Percentiles rank a stretch among this genome's conserved stretches.
Evolutionary conservation across 768 basidiomycete genomes (phyloP).

Genomic region (Calocybe cyanea): DNA sequence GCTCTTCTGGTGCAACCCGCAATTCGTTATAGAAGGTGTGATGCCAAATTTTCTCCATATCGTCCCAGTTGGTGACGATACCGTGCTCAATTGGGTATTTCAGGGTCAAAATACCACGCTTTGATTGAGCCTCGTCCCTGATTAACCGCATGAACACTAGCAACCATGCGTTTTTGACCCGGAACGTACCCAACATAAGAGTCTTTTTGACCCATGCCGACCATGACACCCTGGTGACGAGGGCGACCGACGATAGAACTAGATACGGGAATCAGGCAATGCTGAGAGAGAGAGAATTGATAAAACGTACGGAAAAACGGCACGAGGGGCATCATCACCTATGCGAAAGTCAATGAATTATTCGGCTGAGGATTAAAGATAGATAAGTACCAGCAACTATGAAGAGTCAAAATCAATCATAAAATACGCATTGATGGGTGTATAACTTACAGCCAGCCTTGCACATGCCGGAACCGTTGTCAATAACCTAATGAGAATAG

Average conservation of each 20-base stretch:
- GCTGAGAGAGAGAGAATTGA: conserved; percentile 1
- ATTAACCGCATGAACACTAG: conserved; percentile 9
- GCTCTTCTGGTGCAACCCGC: conserved; percentile 90
- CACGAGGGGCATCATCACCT: conserved; percentile 88
- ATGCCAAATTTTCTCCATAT: conserved; percentile 99
- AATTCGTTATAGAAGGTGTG: conserved; percentile 97
- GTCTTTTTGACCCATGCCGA: conserved; percentile 96
- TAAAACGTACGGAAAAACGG: conserved; percentile 86
- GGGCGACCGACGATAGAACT: conserved; percentile 94
- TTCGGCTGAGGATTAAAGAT: not conserved
- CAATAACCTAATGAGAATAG: conserved; percentile 58
- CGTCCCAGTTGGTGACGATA: conserved; percentile 98
- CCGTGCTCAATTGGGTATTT: conserved; percentile 95
- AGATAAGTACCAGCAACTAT: conserved; percentile 58
- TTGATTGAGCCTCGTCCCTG: conserved; percentile 89
- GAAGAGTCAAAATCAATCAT: conserved; percentile 19
- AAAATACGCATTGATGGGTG: conserved; percentile 8
- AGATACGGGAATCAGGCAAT: conserved; percentile 6
- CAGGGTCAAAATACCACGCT: conserved; percentile 90
- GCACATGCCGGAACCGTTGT: conserved; percentile 99
- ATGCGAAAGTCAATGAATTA: conserved; percentile 24
- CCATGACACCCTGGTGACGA: conserved; percentile 94
- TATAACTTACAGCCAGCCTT: conserved; percentile 91
- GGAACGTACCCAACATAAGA: conserved; percentile 84
- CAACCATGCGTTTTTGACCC: conserved; percentile 4